Evolutionary conservation across 257 asterid genomes (phyloP), one percentile per base, ranked within the genome.

Genomic region (Lycium barbarum): DNA sequence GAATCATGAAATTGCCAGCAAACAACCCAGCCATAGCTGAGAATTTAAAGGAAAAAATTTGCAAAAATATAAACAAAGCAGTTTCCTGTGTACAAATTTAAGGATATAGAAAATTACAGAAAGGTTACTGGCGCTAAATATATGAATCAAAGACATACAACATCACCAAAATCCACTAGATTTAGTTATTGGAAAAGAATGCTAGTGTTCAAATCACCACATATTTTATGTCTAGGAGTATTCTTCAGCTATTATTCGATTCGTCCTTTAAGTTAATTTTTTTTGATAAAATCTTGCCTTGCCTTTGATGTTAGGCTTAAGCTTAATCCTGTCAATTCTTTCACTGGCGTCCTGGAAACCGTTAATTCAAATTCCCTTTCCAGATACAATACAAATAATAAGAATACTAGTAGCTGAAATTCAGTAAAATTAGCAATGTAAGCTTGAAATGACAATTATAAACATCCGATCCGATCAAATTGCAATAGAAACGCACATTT

Each of bases 311-410:
- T 18, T 40, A 70, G 55, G 57, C 57, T 43, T 76, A 51, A 51
- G 61, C 82, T 76, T 51, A 26, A 22, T 22, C 14, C 22, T 10
- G 33, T 26, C 33, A 26, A 26, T 26, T 26, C 33, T 11, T 73
- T 7, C 63, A 51, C 9, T 74, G 12, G 3, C 2, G 3, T 47
- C 59, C 2, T 51, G 45, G 6, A 49, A 74, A 76, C 33, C 33
- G 43, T 76, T 74, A 49, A 6, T 74, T 55, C 87, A 82, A 94
- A 76, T 93, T 83, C 84, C 91, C 97, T 86, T 91, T 33, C 65
- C 45, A 74, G 13, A 49, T 22, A 74, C 5, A 12, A 49, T 22
- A 74, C 5, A 12, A 74, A 74, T 49, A 49, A 49, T 53, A 22
- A 74, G 49, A 12, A 45, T 22, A 74, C 79, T 72, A 45, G 15